Evolutionary conservation across 2,329 filamentous ascomycete genomes (phyloP).

Genomic region (Aspergillus clavatus): DNA sequence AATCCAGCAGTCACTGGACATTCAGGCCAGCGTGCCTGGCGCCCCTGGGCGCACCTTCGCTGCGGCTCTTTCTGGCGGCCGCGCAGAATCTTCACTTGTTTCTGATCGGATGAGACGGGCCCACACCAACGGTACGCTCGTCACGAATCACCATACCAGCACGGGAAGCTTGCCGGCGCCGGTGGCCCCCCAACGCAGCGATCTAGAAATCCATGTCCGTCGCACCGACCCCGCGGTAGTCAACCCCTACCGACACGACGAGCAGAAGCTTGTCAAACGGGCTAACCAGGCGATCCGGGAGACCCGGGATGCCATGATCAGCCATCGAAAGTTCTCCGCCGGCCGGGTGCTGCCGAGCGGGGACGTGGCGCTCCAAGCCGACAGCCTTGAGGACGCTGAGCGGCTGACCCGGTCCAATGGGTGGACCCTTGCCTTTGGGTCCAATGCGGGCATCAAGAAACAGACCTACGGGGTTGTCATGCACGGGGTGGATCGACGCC

Average conservation of each 20-base stretch:
- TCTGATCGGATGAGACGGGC: too few species aligned
- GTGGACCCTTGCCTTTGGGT: neutral
- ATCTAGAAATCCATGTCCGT: neutral
- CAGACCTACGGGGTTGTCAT: conserved; percentile 1
- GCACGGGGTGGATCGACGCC: neutral
- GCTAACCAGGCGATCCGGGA: neutral
- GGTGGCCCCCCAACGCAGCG: neutral
- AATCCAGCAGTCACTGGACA: too few species aligned
- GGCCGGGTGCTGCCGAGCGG: neutral
- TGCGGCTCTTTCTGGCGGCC: too few species aligned
- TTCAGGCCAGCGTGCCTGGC: too few species aligned
- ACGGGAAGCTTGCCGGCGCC: neutral
- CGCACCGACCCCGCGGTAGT: neutral
- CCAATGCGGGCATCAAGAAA: neutral
- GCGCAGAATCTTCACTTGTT: too few species aligned
- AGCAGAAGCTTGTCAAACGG: neutral
- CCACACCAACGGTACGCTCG: too few species aligned
- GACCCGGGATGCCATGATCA: neutral
- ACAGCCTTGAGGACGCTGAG: conserved; percentile 1
- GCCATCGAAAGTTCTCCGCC: neutral
- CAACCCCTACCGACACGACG: neutral
- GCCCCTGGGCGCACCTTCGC: too few species aligned
- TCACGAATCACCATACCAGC: too few species aligned
- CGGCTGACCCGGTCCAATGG: neutral
- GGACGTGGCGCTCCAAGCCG: neutral